These are phyloP conservation scores for Smittium culicis DNA, from an alignment of 371 early-diverging fungal species.

Conservation along the genomic window DNA sequence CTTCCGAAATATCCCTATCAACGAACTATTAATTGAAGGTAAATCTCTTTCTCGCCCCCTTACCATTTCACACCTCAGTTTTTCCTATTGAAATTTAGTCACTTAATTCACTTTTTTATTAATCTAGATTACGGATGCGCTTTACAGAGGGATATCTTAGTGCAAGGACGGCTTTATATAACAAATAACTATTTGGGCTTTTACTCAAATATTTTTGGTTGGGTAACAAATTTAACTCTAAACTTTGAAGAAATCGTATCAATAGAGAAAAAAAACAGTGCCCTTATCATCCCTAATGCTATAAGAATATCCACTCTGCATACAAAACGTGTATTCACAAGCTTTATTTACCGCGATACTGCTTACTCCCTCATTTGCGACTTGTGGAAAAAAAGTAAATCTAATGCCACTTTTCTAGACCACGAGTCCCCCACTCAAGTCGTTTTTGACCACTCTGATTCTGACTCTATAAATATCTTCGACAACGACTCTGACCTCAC, in stretches of 20 bases:
- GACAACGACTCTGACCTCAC: not conserved
- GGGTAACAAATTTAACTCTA: slow-evolving; percentile 80
- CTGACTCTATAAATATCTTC: no score
- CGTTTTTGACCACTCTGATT: not conserved
- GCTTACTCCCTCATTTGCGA: slow-evolving; percentile 56
- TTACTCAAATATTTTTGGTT: slow-evolving; percentile 92
- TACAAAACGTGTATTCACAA: slow-evolving; percentile 63
- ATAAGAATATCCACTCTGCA: slow-evolving; percentile 62
- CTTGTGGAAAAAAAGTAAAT: slow-evolving; percentile 42
- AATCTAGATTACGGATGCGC: slow-evolving; percentile 71
- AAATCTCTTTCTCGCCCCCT: not conserved
- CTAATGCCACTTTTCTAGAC: not conserved
- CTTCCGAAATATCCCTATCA: slow-evolving; percentile 39
- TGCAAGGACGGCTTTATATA: slow-evolving; percentile 82
- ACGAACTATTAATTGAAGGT: slow-evolving; percentile 38
- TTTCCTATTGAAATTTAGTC: not conserved
- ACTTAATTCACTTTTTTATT: slow-evolving; percentile 3
- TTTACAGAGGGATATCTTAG: slow-evolving; percentile 77
- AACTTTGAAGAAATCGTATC: slow-evolving; percentile 65
- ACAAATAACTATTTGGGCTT: slow-evolving; percentile 79
- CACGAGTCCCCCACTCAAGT: not conserved
- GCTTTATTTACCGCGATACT: slow-evolving; percentile 63
- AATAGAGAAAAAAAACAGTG: slow-evolving; percentile 65
- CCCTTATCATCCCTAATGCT: slow-evolving; percentile 73
- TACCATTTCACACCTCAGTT: not conserved